Evolutionary conservation across 768 basidiomycete genomes (phyloP).

Genomic region (Termitomyces sp.): DNA sequence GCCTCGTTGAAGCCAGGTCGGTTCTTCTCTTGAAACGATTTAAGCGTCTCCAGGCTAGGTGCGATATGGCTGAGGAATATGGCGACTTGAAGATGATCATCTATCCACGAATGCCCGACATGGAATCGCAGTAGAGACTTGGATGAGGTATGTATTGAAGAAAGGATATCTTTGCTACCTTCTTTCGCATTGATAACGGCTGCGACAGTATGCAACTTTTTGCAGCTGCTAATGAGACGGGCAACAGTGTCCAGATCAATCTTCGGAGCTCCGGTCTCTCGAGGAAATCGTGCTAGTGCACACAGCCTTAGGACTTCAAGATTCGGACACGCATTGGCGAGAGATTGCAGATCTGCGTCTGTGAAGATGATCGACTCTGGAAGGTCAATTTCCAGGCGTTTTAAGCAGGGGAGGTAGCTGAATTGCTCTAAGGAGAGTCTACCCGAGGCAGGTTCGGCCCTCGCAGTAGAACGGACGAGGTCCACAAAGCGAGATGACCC

Average conservation of each 20-base stretch:
- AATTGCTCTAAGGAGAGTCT: conserved; percentile 63
- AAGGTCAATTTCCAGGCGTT: conserved; percentile 72
- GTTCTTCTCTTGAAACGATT: conserved; percentile 78
- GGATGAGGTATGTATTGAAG: conserved; percentile 50
- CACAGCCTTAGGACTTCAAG: conserved; percentile 69
- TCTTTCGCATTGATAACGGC: conserved; percentile 59
- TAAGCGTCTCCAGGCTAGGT: conserved; percentile 65
- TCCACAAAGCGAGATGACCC: conserved; percentile 78
- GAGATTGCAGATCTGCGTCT: conserved; percentile 52
- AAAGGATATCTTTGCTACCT: conserved; percentile 42
- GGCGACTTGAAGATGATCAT: conserved; percentile 64
- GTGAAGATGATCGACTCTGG: conserved; percentile 71
- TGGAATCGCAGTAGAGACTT: conserved; percentile 66
- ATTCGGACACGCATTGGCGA: conserved; percentile 62
- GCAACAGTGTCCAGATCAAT: conserved; percentile 64
- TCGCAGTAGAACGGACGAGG: conserved; percentile 71
- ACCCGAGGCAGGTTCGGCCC: conserved; percentile 56
- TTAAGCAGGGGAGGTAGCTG: conserved; percentile 47
- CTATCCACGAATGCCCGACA: conserved; percentile 71
- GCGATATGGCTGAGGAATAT: conserved; percentile 76
- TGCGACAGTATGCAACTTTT: conserved; percentile 59
- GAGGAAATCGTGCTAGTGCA: conserved; percentile 63
- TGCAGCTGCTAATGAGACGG: conserved; percentile 55
- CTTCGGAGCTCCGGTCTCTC: conserved; percentile 45
- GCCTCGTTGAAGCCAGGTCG: conserved; percentile 66